Percentiles rank a stretch among this genome's conserved stretches.
phyloP scores from a whole-genome alignment of 2,329 filamentous ascomycete species.

The Fusarium pilosicola region DNA sequence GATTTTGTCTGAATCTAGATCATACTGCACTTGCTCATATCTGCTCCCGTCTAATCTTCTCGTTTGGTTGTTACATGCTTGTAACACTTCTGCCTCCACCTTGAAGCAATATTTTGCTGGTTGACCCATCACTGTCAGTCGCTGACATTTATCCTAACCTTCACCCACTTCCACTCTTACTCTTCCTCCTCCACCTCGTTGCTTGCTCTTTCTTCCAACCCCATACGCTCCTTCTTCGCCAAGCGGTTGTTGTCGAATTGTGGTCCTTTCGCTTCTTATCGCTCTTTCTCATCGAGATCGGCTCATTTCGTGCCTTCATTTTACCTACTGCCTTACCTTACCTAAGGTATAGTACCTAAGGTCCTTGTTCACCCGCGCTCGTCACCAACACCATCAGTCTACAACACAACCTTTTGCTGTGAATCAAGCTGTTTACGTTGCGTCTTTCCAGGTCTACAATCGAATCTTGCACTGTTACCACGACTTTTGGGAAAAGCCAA shows the following conservation, averaged over 20 bases:
- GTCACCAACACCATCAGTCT: conserved; percentile 6
- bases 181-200: neutral
- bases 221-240: conserved; percentile 32
- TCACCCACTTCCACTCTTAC: conserved; percentile 2
- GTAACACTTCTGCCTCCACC: conserved; percentile 10
- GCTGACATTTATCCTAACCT: conserved; percentile 6
- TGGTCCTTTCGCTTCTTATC: conserved; percentile 36
- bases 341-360: neutral
- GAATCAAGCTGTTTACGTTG: conserved; percentile 7
- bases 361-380: neutral
- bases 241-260: conserved; percentile 13
- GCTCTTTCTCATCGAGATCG: conserved; percentile 31
- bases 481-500: conserved; percentile 15
- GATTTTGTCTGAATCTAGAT: neutral
- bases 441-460: neutral
- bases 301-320: conserved; percentile 15
- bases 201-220: conserved; percentile 15
- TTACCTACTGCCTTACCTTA: neutral
- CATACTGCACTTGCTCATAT: conserved; percentile 20
- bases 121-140: conserved; percentile 11
- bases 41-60: conserved; percentile 7
- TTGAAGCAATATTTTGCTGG: neutral
- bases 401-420: conserved; percentile 4
- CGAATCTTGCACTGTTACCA: conserved; percentile 2
- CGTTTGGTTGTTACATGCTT: neutral